phyloP scores from a whole-genome alignment of 2,329 filamentous ascomycete species.

The Iodosphaeria phyllophila region DNA sequence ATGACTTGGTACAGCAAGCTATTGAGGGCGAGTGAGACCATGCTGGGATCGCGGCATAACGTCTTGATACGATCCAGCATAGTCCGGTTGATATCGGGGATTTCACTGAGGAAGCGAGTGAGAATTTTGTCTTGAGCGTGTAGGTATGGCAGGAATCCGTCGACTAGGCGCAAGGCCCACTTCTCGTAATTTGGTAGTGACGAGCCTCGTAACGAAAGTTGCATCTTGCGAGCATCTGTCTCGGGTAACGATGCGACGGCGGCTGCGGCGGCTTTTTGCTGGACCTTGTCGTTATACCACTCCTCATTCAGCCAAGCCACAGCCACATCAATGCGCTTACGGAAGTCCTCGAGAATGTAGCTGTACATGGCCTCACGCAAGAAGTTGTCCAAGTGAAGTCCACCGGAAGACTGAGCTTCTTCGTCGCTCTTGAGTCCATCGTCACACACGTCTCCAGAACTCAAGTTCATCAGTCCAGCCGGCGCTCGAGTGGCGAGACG shows the following conservation, averaged over 20 bases:
- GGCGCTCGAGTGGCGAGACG: constrained; percentile 67
- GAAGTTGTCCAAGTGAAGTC: constrained; percentile 33
- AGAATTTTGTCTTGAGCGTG: constrained; percentile 79
- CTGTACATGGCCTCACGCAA: constrained; percentile 69
- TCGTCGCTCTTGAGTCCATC: constrained; percentile 45
- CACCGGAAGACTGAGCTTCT: constrained; percentile 12
- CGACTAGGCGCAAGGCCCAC: constrained; percentile 65
- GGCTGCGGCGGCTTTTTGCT: constrained; percentile 18
- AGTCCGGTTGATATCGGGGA: constrained; percentile 56
- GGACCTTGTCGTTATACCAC: constrained; percentile 79
- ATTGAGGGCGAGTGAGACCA: constrained; percentile 42
- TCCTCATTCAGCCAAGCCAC: constrained; percentile 94
- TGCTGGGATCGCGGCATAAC: constrained; percentile 46
- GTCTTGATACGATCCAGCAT: constrained; percentile 57
- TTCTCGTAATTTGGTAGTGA: constrained; percentile 74
- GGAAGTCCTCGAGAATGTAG: constrained; percentile 85
- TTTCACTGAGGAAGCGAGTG: constrained; percentile 78
- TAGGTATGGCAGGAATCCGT: constrained; percentile 80
- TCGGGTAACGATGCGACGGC: constrained; percentile 24
- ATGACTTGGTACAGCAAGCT: constrained; percentile 49
- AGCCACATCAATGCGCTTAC: constrained; percentile 71
- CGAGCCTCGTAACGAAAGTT: too few species aligned
- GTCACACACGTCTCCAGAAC: too few species aligned
- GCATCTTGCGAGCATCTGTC: too few species aligned
- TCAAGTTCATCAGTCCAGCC: constrained; percentile 44